Conservation (phyloP, 257 asterid genomes). For the Cynanchum wilfordii region DNA sequence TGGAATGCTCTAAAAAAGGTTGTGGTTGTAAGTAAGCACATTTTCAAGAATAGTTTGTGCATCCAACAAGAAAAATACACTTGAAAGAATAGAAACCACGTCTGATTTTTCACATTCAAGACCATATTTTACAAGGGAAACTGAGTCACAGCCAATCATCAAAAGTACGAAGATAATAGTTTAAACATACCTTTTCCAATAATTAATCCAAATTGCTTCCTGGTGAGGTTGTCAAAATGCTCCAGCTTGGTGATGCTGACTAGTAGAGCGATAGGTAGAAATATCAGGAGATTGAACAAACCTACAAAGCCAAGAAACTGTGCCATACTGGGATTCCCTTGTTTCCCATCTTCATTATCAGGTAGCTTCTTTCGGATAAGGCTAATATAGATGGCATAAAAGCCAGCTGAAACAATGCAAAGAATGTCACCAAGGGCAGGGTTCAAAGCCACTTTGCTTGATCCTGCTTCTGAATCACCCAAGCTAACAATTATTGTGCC, state of each 20-base stretch:
- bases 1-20: background rate
- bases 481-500: slow-evolving; percentile 84
- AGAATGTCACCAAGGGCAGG: slow-evolving; percentile 73
- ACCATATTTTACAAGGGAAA: background rate
- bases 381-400: slow-evolving; percentile 79
- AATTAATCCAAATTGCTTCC: slow-evolving; percentile 69
- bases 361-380: slow-evolving; percentile 79
- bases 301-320: slow-evolving; percentile 94
- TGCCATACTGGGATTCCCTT: slow-evolving; percentile 76
- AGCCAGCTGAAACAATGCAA: slow-evolving; percentile 68
- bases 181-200: slow-evolving; percentile 79
- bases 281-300: slow-evolving; percentile 71
- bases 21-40: background rate
- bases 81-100: background rate
- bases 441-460: slow-evolving; percentile 47
- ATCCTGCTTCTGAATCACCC: slow-evolving; percentile 61
- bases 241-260: slow-evolving; percentile 54
- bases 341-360: slow-evolving; percentile 63
- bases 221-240: slow-evolving; percentile 45
- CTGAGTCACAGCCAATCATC: slow-evolving; percentile 1
- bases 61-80: background rate
- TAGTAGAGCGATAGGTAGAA: slow-evolving; percentile 64
- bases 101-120: background rate
- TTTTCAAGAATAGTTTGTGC: background rate
- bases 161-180: slow-evolving; percentile 1